Conservation (phyloP, 2,329 filamentous ascomycete genomes). For the Colletotrichum sp. region DNA sequence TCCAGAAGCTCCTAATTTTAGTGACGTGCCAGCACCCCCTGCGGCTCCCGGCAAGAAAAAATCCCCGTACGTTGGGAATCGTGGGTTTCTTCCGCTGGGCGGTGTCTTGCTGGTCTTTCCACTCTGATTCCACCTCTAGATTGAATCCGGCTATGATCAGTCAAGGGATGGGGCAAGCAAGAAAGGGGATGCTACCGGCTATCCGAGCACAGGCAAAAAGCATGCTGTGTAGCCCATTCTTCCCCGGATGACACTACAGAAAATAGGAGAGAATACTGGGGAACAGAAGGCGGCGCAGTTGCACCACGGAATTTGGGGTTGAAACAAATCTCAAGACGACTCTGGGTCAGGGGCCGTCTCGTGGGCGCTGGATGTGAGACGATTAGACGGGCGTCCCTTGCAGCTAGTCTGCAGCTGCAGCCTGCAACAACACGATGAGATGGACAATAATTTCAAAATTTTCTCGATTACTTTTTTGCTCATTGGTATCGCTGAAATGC, state of each 20-base stretch:
- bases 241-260: background rate
- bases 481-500: background rate
- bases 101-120: background rate
- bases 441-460: background rate
- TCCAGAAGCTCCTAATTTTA: constrained; percentile 13
- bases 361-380: background rate
- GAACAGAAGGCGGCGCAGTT: background rate
- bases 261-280: background rate
- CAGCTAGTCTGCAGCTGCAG: background rate
- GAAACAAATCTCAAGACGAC: constrained; percentile 6
- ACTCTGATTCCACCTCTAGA: background rate
- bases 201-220: background rate
- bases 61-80: background rate
- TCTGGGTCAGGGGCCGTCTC: background rate
- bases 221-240: background rate
- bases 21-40: constrained; percentile 4
- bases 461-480: background rate
- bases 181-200: background rate
- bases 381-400: background rate
- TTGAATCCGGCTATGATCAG: background rate
- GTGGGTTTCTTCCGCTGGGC: background rate
- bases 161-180: background rate
- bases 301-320: background rate
- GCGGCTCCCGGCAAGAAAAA: background rate
- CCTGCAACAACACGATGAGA: background rate